A percentile compares a stretch with the other conserved stretches of the same genome.
Evolutionary conservation across 2,329 filamentous ascomycete species (phyloP).

Genomic region (Paecilomyces fulvus): DNA sequence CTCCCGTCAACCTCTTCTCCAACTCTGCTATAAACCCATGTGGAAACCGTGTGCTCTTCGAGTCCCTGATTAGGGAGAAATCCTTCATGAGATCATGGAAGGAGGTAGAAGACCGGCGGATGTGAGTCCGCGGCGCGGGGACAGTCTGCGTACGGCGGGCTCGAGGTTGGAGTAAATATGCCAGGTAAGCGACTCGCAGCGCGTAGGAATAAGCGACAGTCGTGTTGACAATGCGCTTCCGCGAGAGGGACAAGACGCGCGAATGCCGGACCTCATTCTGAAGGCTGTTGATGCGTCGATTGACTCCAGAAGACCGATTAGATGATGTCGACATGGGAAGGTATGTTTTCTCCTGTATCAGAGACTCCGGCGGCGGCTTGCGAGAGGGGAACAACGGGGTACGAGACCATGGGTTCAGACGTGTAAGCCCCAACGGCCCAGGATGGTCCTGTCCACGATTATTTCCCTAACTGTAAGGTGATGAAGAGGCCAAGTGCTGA

Average conservation of each 20-base stretch:
- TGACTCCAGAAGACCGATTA: slow-evolving; percentile 36
- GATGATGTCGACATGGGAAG: slow-evolving; percentile 40
- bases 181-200: slow-evolving; percentile 80
- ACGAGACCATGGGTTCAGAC: slow-evolving; percentile 25
- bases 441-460: not conserved
- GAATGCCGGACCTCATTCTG: slow-evolving; percentile 35
- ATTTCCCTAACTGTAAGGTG: not conserved
- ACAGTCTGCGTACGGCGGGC: slow-evolving; percentile 85
- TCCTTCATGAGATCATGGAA: slow-evolving; percentile 84
- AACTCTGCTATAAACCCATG: slow-evolving; percentile 63
- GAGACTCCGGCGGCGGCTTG: slow-evolving; percentile 14
- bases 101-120: slow-evolving; percentile 61
- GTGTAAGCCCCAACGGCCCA: not conserved
- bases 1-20: slow-evolving; percentile 70
- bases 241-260: slow-evolving; percentile 34
- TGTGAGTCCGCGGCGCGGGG: slow-evolving; percentile 52
- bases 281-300: slow-evolving; percentile 39
- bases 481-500: not conserved
- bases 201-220: slow-evolving; percentile 90
- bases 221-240: slow-evolving; percentile 37
- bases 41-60: slow-evolving; percentile 62
- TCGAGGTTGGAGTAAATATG: slow-evolving; percentile 87
- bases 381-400: slow-evolving; percentile 16
- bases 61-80: slow-evolving; percentile 60
- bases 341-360: slow-evolving; percentile 13